phyloP scores from a whole-genome alignment of 2,329 filamentous ascomycete species.

The Stemphylium vesicarium region DNA sequence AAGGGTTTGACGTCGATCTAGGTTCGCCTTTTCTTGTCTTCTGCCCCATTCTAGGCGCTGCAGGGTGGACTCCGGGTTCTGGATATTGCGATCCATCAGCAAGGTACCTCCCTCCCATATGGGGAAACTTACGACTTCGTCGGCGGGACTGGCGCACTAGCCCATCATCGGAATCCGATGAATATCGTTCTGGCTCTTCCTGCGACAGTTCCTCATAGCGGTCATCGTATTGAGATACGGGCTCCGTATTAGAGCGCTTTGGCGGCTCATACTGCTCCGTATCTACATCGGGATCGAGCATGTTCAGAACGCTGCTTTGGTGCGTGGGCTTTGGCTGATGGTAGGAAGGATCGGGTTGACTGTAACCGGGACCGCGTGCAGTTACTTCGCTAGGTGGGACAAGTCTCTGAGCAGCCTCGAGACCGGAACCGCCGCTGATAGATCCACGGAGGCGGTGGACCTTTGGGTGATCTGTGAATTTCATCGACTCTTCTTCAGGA shows the following conservation, averaged over 20 bases:
- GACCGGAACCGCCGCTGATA: conserved; percentile 11
- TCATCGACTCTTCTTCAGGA: conserved; percentile 11
- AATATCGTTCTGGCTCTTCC: neutral
- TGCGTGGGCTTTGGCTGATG: conserved; percentile 13
- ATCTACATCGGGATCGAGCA: neutral
- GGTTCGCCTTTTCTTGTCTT: neutral
- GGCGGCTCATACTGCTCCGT: neutral
- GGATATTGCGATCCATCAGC: conserved; percentile 8
- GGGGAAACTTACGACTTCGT: conserved; percentile 7
- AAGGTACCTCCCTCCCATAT: neutral
- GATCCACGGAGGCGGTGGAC: conserved; percentile 17
- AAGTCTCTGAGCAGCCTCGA: conserved; percentile 17
- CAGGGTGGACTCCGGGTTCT: conserved; percentile 11
- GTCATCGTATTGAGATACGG: neutral
- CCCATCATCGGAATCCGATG: conserved; percentile 5
- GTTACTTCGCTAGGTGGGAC: conserved; percentile 9
- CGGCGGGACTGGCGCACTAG: conserved; percentile 1
- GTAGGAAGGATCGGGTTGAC: conserved; percentile 1
- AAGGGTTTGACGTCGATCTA: conserved; percentile 11
- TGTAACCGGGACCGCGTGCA: conserved; percentile 9
- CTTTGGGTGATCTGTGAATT: conserved; percentile 8
- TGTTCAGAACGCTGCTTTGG: conserved; percentile 4
- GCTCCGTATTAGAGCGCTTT: neutral
- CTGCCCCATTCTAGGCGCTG: neutral
- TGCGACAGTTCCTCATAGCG: neutral